These are phyloP conservation scores for Alternaria sp. DNA, from an alignment of 2,329 filamentous ascomycete species.

Conservation along the genomic window DNA sequence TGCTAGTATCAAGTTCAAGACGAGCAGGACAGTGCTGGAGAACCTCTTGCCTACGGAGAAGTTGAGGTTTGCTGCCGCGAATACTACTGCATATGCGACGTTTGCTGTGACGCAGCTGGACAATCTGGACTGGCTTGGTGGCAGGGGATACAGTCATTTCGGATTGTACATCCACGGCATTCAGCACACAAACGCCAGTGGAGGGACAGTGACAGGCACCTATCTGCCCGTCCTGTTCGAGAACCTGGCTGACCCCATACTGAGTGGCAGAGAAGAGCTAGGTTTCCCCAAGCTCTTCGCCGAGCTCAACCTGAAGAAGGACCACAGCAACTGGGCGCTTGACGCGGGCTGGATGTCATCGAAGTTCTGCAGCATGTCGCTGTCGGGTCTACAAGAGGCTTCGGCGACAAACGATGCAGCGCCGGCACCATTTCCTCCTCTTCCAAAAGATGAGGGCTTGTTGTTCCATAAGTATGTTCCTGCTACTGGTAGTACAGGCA, in stretches of 20 bases:
- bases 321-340: constrained; percentile 50
- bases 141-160: constrained; percentile 65
- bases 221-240: constrained; percentile 69
- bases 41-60: constrained; percentile 51
- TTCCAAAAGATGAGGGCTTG: constrained; percentile 56
- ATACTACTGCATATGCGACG: constrained; percentile 52
- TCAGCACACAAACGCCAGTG: constrained; percentile 62
- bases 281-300: constrained; percentile 69
- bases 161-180: constrained; percentile 71
- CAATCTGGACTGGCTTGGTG: constrained; percentile 69
- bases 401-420: constrained; percentile 13
- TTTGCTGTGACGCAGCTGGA: constrained; percentile 51
- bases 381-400: constrained; percentile 34
- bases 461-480: constrained; percentile 69
- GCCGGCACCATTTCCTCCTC: constrained; percentile 5
- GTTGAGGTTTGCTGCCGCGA: constrained; percentile 50
- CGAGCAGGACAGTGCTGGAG: constrained; percentile 52
- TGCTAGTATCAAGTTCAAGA: constrained; percentile 53
- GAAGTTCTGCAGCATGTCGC: constrained; percentile 44
- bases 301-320: constrained; percentile 57
- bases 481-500: constrained; percentile 55
- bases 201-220: constrained; percentile 59
- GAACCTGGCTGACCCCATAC: constrained; percentile 66
- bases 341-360: constrained; percentile 52
- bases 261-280: constrained; percentile 68